Evolutionary conservation across 176 grass and related monocot genomes (phyloP).

Genomic region (Pontederia crassipes): DNA sequence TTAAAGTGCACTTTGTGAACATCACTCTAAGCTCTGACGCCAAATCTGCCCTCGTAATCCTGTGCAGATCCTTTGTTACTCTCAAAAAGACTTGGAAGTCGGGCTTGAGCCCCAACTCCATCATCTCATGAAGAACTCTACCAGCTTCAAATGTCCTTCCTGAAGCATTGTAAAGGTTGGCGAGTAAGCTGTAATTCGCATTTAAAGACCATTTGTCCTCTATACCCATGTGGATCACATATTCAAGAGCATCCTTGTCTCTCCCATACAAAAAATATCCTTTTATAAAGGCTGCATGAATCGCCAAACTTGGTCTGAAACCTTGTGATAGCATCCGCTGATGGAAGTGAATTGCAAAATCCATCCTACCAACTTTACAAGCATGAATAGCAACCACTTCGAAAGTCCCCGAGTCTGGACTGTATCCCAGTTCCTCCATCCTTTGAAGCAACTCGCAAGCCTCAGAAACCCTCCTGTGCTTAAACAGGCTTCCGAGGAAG

Average conservation of each 20-base stretch:
- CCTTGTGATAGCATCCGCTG: constrained; percentile 49
- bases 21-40: constrained; percentile 46
- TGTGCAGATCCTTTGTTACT: constrained; percentile 56
- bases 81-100: constrained; percentile 48
- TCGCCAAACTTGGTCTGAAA: constrained; percentile 43
- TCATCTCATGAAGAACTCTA: constrained; percentile 62
- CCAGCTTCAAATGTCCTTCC: constrained; percentile 44
- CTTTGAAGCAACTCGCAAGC: constrained; percentile 54
- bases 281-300: constrained; percentile 74
- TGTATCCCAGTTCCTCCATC: constrained; percentile 41
- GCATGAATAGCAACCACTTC: constrained; percentile 58
- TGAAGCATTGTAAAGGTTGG: constrained; percentile 36
- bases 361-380: constrained; percentile 52
- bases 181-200: constrained; percentile 65
- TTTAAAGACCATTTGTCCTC: constrained; percentile 49
- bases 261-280: constrained; percentile 43
- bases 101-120: constrained; percentile 60
- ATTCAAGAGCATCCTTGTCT: constrained; percentile 41
- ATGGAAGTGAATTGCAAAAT: constrained; percentile 44
- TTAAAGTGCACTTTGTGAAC: constrained; percentile 33
- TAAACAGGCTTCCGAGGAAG: constrained; percentile 65
- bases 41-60: constrained; percentile 40
- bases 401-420: constrained; percentile 44
- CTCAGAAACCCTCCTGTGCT: constrained; percentile 43
- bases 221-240: constrained; percentile 46